These are phyloP conservation scores for Ophiosphaerella korrae DNA, from an alignment of 2,329 filamentous ascomycete genomes.

Conservation along the genomic window DNA sequence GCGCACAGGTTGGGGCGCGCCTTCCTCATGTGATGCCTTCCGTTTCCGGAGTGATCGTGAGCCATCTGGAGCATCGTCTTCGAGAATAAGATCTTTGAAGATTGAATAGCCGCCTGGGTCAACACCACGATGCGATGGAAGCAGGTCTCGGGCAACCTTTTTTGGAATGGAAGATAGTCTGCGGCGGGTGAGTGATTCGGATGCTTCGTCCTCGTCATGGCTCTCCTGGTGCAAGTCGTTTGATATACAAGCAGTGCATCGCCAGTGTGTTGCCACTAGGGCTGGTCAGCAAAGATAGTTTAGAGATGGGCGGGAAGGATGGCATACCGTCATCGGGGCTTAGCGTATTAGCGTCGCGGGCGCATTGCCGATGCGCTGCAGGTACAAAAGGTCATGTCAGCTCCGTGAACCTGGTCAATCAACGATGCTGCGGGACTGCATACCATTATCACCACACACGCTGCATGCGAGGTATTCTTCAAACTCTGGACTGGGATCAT, in stretches of 20 bases:
- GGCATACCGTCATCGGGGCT: constrained; percentile 67
- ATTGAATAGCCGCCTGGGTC: constrained; percentile 71
- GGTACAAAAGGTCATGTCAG: constrained; percentile 54
- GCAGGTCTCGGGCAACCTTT: constrained; percentile 69
- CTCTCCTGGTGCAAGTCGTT: constrained; percentile 45
- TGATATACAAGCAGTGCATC: constrained; percentile 63
- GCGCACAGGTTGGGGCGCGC: constrained; percentile 56
- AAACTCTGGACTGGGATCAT: constrained; percentile 80
- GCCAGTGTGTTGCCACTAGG: constrained; percentile 64
- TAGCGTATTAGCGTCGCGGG: constrained; percentile 70
- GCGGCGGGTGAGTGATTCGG: constrained; percentile 48
- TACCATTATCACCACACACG: constrained; percentile 82
- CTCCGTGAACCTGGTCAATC: constrained; percentile 47
- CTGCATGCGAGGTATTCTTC: constrained; percentile 78
- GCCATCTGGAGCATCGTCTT: constrained; percentile 75
- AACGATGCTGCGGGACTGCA: constrained; percentile 48
- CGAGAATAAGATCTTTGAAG: constrained; percentile 73
- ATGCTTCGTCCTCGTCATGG: constrained; percentile 46
- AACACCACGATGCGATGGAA: constrained; percentile 69
- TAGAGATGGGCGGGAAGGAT: constrained; percentile 15
- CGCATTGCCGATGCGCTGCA: constrained; percentile 90
- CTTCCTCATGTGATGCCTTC: constrained; percentile 74
- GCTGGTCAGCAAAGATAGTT: constrained; percentile 23
- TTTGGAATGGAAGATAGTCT: constrained; percentile 66
- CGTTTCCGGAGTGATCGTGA: constrained; percentile 81